phyloP scores from a whole-genome alignment of 495 filamentous ascomycete species.

The Parmelia sp. region DNA sequence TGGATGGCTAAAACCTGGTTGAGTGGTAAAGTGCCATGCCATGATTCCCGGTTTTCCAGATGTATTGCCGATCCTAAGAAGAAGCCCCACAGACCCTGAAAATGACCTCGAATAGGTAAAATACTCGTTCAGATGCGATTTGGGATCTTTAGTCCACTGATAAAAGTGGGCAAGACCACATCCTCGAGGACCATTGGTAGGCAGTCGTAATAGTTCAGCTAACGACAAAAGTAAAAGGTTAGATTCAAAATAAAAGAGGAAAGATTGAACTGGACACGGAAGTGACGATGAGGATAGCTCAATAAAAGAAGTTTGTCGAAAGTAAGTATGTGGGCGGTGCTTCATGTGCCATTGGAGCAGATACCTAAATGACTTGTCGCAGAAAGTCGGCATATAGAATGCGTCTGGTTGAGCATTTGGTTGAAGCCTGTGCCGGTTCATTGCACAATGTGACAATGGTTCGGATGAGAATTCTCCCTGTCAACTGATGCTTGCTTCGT shows the following conservation, averaged over 20 bases:
- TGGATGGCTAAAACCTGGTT: neutral
- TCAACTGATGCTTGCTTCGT: neutral
- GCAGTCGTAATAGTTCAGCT: neutral
- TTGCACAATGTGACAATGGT: no score
- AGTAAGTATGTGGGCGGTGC: neutral
- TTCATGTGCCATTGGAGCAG: neutral
- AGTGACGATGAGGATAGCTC: neutral
- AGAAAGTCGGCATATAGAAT: neutral
- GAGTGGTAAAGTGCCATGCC: neutral
- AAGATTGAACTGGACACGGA: neutral
- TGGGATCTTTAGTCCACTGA: neutral
- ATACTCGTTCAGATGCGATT: neutral
- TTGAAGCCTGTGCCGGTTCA: neutral
- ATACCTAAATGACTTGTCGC: neutral
- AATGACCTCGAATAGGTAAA: neutral
- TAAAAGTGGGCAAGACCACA: neutral
- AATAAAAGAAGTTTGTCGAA: neutral
- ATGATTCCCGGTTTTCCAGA: neutral
- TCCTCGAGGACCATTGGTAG: no score
- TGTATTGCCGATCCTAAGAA: neutral
- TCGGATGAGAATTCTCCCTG: neutral
- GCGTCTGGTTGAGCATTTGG: neutral
- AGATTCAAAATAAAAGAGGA: no score
- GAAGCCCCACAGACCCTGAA: neutral
- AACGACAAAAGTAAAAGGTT: neutral